A percentile compares a stretch with the other conserved stretches of the same genome.
Conservation (phyloP, 2,329 filamentous ascomycete genomes). For the Calonectria multiphialidica region DNA sequence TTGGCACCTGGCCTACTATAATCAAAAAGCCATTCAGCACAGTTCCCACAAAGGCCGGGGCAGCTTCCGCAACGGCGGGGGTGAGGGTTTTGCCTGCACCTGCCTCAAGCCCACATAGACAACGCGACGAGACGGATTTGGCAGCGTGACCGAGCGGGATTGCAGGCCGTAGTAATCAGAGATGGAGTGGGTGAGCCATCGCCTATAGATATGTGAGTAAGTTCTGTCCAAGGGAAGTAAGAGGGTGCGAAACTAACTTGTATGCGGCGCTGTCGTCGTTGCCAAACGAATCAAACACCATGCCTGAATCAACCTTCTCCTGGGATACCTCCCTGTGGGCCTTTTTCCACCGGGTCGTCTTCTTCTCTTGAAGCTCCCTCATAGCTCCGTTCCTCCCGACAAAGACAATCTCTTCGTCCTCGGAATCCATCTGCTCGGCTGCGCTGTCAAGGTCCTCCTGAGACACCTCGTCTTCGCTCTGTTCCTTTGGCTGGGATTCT, state of each 20-base stretch:
- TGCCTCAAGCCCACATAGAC: conserved; percentile 85
- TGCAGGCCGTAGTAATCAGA: conserved; percentile 91
- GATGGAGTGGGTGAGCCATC: conserved; percentile 94
- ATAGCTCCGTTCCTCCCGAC: conserved; percentile 78
- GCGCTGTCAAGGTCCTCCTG: conserved; percentile 44
- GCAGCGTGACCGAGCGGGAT: conserved; percentile 83
- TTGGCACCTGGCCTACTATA: neutral
- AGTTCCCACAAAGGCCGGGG: conserved; percentile 75
- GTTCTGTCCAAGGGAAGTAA: neutral
- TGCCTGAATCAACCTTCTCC: conserved; percentile 69
- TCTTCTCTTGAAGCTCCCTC: conserved; percentile 53
- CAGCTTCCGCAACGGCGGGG: conserved; percentile 52
- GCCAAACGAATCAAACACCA: conserved; percentile 85
- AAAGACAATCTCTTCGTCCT: conserved; percentile 93
- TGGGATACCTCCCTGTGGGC: conserved; percentile 66
- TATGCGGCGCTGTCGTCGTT: conserved; percentile 84
- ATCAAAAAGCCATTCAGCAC: conserved; percentile 52
- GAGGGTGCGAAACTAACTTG: conserved; percentile 69
- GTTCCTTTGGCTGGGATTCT: conserved; percentile 35
- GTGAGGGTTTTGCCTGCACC: conserved; percentile 42
- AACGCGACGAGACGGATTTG: conserved; percentile 78
- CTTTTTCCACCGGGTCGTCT: conserved; percentile 56
- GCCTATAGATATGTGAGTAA: conserved; percentile 60
- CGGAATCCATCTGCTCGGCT: conserved; percentile 58
- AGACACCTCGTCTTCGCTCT: conserved; percentile 24